Percentiles rank a stretch among this genome's conserved stretches.
Conservation (phyloP, 805 yeast genomes). For the Jamesozyma hellenica region DNA sequence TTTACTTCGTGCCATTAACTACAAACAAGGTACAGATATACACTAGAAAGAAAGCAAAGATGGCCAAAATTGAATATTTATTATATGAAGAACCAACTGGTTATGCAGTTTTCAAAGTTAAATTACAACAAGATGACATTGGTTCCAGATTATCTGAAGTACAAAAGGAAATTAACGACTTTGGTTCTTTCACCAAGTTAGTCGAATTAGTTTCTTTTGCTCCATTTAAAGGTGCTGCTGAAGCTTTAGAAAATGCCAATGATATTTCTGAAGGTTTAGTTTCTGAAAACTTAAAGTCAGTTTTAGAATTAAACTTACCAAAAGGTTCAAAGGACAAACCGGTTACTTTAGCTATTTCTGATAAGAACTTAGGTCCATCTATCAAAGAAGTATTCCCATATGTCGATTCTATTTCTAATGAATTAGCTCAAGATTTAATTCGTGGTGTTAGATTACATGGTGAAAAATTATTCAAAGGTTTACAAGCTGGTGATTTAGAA, state of each 20-base stretch:
- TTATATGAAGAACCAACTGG: slow-evolving; percentile 98
- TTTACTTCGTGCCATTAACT: background rate
- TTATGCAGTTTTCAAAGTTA: slow-evolving; percentile 90
- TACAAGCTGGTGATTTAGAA: slow-evolving; percentile 91
- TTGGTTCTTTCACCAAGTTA: slow-evolving; percentile 80
- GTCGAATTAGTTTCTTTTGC: slow-evolving; percentile 91
- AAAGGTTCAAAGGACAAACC: slow-evolving; percentile 54
- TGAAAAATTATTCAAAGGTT: slow-evolving; percentile 76
- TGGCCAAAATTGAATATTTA: slow-evolving; percentile 79
- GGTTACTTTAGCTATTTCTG: slow-evolving; percentile 78
- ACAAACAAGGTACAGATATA: background rate
- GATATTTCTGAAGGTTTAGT: slow-evolving; percentile 96
- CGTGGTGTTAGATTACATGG: slow-evolving; percentile 93
- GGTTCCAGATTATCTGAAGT: slow-evolving; percentile 90
- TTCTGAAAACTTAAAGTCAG: slow-evolving; percentile 80
- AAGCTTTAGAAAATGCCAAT: slow-evolving; percentile 95
- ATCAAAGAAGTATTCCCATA: slow-evolving; percentile 84
- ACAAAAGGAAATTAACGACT: slow-evolving; percentile 79
- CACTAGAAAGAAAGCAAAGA: slow-evolving; percentile 12
- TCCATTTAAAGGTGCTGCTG: slow-evolving; percentile 98
- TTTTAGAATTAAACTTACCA: slow-evolving; percentile 87
- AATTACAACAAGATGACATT: slow-evolving; percentile 86
- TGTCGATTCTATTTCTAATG: slow-evolving; percentile 84
- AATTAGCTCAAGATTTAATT: slow-evolving; percentile 85
- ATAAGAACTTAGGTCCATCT: slow-evolving; percentile 91